Evolutionary conservation across 495 filamentous ascomycete genomes (phyloP).

Genomic region (Tuber indicum): DNA sequence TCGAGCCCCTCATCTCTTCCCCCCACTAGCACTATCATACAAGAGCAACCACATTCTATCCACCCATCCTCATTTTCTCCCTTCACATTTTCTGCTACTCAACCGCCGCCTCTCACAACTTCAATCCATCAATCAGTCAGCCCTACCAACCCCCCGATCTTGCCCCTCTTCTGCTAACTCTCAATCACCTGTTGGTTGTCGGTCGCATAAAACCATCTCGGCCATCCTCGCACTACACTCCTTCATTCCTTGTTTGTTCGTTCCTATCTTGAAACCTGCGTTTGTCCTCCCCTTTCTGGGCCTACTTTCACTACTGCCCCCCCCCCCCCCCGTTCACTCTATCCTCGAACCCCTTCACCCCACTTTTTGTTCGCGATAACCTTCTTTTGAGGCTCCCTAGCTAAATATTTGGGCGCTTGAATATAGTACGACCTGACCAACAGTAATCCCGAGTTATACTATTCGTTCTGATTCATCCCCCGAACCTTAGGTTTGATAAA

Average conservation of each 20-base stretch:
- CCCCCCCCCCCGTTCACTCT: neutral
- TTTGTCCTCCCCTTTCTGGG: neutral
- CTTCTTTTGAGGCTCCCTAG: slow-evolving; percentile 25
- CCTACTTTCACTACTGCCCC: neutral
- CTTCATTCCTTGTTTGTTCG: neutral
- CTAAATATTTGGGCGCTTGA: slow-evolving; percentile 21
- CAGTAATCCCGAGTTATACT: neutral
- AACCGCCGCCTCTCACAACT: neutral
- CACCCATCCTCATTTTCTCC: neutral
- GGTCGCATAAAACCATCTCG: neutral
- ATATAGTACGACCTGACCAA: slow-evolving; percentile 17
- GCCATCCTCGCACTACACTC: neutral
- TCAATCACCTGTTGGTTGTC: neutral
- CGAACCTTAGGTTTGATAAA: neutral
- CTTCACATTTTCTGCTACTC: neutral
- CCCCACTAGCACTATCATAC: neutral
- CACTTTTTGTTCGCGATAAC: neutral
- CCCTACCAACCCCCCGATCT: neutral
- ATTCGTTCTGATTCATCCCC: neutral
- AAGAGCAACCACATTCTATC: neutral
- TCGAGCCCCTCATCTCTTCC: slow-evolving; percentile 4
- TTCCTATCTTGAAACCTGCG: neutral
- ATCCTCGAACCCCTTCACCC: neutral
- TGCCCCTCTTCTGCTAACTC: neutral
- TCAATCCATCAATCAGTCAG: neutral